Percentiles rank a stretch among this genome's conserved stretches.
These are phyloP conservation scores for Pachysandra terminalis DNA, from an alignment of 164 flowering plant genomes.

Conservation along the genomic window DNA sequence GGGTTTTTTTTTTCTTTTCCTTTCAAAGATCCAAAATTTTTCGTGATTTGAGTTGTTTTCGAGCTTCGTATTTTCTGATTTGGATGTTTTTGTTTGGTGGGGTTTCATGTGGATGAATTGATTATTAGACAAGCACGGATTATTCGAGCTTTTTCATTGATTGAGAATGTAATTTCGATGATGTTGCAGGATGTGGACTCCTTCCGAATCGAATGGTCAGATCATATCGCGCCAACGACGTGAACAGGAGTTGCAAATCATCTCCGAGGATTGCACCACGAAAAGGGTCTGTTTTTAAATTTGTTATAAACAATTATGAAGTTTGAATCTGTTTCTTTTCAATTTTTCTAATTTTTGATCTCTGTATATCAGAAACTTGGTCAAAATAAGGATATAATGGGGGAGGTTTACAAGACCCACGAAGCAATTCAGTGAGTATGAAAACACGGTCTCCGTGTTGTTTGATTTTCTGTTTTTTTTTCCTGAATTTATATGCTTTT, in stretches of 20 bases:
- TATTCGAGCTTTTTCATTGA: neutral
- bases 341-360: neutral
- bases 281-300: slow-evolving; percentile 27
- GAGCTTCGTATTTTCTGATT: neutral
- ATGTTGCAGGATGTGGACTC: slow-evolving; percentile 40
- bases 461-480: neutral
- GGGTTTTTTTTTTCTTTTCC: too few species aligned
- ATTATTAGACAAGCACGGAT: neutral
- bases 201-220: slow-evolving; percentile 45
- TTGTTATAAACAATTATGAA: neutral
- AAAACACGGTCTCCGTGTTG: neutral
- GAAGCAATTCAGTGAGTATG: slow-evolving; percentile 80
- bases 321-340: slow-evolving; percentile 6
- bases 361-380: slow-evolving; percentile 32
- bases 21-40: neutral
- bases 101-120: slow-evolving; percentile 1
- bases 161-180: neutral
- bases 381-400: slow-evolving; percentile 49
- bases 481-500: neutral
- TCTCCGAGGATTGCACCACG: slow-evolving; percentile 50
- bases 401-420: slow-evolving; percentile 72
- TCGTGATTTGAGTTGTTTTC: neutral
- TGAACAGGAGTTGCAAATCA: slow-evolving; percentile 60
- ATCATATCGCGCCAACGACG: slow-evolving; percentile 41
- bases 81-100: neutral